Conservation (phyloP, 331 rosid species). For the Cydonia oblonga region DNA sequence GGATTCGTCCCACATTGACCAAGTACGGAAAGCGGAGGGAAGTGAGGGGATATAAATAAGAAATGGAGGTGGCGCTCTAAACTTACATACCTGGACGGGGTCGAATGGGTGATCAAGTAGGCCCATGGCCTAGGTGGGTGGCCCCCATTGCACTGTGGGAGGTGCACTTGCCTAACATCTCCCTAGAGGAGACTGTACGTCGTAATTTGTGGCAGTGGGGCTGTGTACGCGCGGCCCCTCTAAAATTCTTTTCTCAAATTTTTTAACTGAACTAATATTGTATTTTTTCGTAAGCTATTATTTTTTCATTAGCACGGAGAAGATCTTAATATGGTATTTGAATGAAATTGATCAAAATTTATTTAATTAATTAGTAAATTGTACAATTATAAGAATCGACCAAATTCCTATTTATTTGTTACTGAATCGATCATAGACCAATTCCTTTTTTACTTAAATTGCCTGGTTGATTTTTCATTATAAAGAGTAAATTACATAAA, state of each 20-base stretch:
- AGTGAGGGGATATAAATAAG: neutral
- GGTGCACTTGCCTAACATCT: conserved; percentile 42
- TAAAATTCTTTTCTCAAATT: neutral
- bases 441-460: too few species aligned
- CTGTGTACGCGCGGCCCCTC: conserved; percentile 56
- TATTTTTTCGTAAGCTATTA: too few species aligned
- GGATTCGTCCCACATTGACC: conserved; percentile 34
- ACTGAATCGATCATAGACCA: too few species aligned
- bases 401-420: too few species aligned
- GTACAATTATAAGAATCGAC: too few species aligned
- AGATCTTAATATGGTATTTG: too few species aligned
- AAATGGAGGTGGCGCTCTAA: fast-evolving
- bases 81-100: conserved; percentile 50
- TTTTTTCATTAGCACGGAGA: too few species aligned
- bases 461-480: too few species aligned
- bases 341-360: too few species aligned
- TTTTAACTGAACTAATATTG: too few species aligned
- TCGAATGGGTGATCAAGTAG: conserved; percentile 34
- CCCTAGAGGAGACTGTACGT: conserved; percentile 42
- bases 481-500: too few species aligned
- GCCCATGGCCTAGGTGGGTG: conserved; percentile 48
- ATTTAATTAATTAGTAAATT: too few species aligned
- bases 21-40: neutral
- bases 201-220: conserved; percentile 46
- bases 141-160: conserved; percentile 38